Percentiles rank a stretch among this genome's conserved stretches.
Conservation (phyloP, 192 early-diverging fungal species). For the Backusella sp. region DNA sequence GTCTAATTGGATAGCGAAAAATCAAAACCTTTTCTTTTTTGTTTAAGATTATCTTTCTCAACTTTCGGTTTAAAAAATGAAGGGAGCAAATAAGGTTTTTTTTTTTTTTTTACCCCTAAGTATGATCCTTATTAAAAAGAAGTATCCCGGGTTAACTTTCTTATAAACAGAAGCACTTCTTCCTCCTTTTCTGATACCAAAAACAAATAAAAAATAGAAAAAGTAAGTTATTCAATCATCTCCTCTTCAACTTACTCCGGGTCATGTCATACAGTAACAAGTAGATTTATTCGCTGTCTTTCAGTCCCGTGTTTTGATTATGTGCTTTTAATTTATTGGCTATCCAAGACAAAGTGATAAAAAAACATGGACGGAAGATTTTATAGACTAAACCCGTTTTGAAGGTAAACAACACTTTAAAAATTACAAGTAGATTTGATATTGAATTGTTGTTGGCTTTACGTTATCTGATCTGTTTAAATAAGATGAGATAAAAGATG, state of each 20-base stretch:
- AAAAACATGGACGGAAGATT: neutral
- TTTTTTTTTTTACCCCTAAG: neutral
- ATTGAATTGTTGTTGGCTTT: neutral
- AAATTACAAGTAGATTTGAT: neutral
- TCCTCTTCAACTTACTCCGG: conserved; percentile 1
- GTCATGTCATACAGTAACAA: conserved; percentile 6
- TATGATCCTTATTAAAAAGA: neutral
- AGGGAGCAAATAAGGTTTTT: neutral
- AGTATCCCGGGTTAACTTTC: neutral
- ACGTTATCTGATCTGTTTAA: neutral
- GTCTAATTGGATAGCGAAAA: neutral
- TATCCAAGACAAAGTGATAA: neutral
- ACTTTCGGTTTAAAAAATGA: neutral
- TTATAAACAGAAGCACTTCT: neutral
- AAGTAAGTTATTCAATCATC: neutral
- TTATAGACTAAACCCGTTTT: neutral
- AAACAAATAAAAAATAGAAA: neutral
- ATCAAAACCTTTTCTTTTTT: neutral
- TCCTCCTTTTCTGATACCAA: neutral
- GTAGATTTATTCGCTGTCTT: conserved; percentile 6
- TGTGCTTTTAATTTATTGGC: conserved; percentile 9
- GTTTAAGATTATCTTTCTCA: neutral
- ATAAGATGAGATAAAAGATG: neutral
- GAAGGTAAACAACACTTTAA: neutral
- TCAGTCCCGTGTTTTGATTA: neutral